Percentiles rank a stretch among this genome's conserved stretches.
These are phyloP conservation scores for Cutaneotrichosporon arboriforme DNA, from an alignment of 1,284 basidiomycete genomes.

Conservation along the genomic window DNA sequence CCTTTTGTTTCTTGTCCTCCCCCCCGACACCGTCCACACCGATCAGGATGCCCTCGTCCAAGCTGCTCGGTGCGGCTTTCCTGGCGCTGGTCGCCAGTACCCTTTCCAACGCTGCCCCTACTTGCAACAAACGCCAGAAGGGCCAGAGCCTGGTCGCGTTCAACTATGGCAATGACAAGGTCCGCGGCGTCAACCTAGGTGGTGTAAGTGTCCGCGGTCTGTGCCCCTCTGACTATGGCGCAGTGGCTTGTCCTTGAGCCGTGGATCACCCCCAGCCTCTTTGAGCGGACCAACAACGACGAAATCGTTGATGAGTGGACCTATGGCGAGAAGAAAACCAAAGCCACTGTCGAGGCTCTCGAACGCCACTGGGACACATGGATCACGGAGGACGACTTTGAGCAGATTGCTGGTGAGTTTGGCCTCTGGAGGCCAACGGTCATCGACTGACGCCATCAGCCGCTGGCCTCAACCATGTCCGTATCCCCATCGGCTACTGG, in stretches of 20 bases:
- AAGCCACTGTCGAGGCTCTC: slow-evolving; percentile 31
- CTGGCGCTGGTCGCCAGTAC: no score
- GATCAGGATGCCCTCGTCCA: no score
- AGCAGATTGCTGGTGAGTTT: slow-evolving; percentile 58
- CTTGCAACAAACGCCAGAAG: no score
- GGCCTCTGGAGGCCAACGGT: no score
- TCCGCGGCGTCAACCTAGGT: slow-evolving; percentile 48
- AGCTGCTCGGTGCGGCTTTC: no score
- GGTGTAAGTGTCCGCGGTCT: slow-evolving; percentile 30
- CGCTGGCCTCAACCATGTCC: slow-evolving; percentile 71
- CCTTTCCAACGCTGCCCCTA: no score
- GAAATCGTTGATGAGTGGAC: slow-evolving; percentile 78
- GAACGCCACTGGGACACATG: slow-evolving; percentile 44
- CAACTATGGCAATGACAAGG: slow-evolving; percentile 37
- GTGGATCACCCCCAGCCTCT: slow-evolving; percentile 65
- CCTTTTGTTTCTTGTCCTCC: no score
- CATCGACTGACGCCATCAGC: slow-evolving; percentile 13
- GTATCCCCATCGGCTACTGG: slow-evolving; percentile 77
- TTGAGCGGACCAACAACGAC: slow-evolving; percentile 66
- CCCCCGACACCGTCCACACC: no score
- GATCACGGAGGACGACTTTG: slow-evolving; percentile 76
- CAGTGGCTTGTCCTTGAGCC: slow-evolving; percentile 44
- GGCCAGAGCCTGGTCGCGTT: no score
- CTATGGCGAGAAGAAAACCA: slow-evolving; percentile 49
- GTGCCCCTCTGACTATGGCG: neutral